Evolutionary conservation across 106 monocot genomes (phyloP).

Genomic region (Dactylorhiza incarnata): DNA sequence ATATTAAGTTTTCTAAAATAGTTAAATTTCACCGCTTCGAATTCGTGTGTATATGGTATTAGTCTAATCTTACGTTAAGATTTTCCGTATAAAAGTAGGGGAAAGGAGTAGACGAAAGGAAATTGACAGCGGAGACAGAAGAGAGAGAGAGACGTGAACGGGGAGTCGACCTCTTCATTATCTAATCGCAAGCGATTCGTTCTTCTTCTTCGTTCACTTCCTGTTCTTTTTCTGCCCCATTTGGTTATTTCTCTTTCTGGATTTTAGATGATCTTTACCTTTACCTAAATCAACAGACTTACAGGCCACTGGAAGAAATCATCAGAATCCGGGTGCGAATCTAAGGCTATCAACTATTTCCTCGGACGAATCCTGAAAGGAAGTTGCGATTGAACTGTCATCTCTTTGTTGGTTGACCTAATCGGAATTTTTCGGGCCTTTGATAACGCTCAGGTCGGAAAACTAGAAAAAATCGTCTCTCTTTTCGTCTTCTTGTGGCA

Average conservation of each 20-base stretch:
- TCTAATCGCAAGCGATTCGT: conserved; percentile 6
- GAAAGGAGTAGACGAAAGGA: conserved; percentile 9
- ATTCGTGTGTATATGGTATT: not conserved
- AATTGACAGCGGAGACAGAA: not conserved
- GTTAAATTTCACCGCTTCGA: not conserved
- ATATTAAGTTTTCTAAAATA: not conserved
- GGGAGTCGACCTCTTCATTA: not conserved
- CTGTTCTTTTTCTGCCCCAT: not conserved
- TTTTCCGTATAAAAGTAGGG: not conserved
- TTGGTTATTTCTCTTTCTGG: not conserved
- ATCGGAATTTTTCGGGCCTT: not conserved
- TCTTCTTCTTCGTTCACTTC: not conserved
- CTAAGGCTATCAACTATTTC: not conserved
- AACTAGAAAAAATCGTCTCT: not conserved
- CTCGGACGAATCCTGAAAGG: conserved; percentile 4
- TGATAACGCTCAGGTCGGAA: not conserved
- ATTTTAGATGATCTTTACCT: not conserved
- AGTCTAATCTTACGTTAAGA: not conserved
- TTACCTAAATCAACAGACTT: not conserved
- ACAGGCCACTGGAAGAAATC: not conserved
- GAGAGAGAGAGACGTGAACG: conserved; percentile 4
- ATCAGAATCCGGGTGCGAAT: conserved; percentile 5
- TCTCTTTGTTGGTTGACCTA: not conserved
- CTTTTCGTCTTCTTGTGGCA: not conserved
- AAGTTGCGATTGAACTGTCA: conserved; percentile 2